phyloP scores from a whole-genome alignment of 2,329 filamentous ascomycete genomes.

The Coleophoma eucalyptorum region DNA sequence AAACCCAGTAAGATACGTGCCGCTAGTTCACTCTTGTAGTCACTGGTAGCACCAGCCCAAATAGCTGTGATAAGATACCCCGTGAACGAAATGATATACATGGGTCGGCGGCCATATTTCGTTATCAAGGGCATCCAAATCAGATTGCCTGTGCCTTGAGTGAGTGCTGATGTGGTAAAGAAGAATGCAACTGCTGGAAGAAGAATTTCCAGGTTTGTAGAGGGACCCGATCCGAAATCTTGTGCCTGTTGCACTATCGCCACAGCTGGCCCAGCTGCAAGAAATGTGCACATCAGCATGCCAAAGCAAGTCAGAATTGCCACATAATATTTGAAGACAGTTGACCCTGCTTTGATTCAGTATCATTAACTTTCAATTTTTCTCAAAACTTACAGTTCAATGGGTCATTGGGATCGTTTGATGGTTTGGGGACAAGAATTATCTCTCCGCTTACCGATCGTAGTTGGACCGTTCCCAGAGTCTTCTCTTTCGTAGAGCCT shows the following conservation, averaged over 20 bases:
- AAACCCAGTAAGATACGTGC: constrained; percentile 31
- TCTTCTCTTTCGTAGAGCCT: constrained; percentile 5
- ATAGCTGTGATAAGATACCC: constrained; percentile 37
- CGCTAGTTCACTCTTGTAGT: constrained; percentile 37
- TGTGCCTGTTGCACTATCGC: constrained; percentile 10
- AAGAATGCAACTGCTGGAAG: constrained; percentile 12
- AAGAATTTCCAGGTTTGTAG: constrained; percentile 2
- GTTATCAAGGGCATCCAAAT: constrained; percentile 15
- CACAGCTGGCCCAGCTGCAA: constrained; percentile 4
- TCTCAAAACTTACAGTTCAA: constrained; percentile 26
- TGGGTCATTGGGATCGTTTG: constrained; percentile 30
- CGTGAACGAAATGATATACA: constrained; percentile 31
- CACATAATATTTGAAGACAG: constrained; percentile 9
- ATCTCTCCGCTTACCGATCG: constrained; percentile 16
- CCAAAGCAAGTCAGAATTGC: constrained; percentile 7
- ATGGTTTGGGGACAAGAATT: constrained; percentile 25
- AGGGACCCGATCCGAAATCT: constrained; percentile 8
- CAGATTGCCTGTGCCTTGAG: constrained; percentile 13
- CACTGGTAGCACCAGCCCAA: constrained; percentile 39
- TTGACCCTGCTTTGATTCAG: not conserved
- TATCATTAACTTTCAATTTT: not conserved
- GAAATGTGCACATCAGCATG: constrained; percentile 12
- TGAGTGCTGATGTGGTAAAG: constrained; percentile 12
- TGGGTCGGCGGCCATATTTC: constrained; percentile 14
- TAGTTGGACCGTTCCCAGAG: constrained; percentile 13